Evolutionary conservation across 31 red algal species (phyloP).

Genomic region (Porphyra umbilicalis): DNA sequence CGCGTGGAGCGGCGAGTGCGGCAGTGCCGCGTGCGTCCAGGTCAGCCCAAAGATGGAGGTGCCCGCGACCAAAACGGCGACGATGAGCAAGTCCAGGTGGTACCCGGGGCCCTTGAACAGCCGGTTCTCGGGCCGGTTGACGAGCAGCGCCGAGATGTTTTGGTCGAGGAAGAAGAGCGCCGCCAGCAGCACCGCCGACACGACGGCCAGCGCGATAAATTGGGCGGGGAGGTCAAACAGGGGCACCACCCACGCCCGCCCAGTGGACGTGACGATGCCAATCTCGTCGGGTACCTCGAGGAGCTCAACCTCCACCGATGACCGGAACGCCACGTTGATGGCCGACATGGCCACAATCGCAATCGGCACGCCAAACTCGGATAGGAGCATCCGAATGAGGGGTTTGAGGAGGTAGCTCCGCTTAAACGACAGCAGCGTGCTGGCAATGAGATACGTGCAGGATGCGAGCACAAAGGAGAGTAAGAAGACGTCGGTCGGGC

Average conservation of each 20-base stretch:
- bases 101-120: constrained; percentile 83
- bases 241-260: constrained; percentile 80
- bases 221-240: constrained; percentile 50
- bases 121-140: constrained; percentile 82
- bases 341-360: constrained; percentile 35
- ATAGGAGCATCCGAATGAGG: constrained; percentile 63
- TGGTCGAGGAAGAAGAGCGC: constrained; percentile 92
- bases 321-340: constrained; percentile 51
- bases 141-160: constrained; percentile 79
- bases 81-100: constrained; percentile 67
- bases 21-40: constrained; percentile 82
- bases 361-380: constrained; percentile 82
- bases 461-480: constrained; percentile 65
- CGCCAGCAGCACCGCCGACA: constrained; percentile 67
- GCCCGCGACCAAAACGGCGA: constrained; percentile 57
- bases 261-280: constrained; percentile 74
- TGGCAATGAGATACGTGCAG: constrained; percentile 66
- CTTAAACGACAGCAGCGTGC: constrained; percentile 38
- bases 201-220: constrained; percentile 82
- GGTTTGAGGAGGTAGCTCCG: constrained; percentile 70
- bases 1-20: constrained; percentile 87
- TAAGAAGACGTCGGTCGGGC: constrained; percentile 61
- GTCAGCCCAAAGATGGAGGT: constrained; percentile 85
- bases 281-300: constrained; percentile 62
- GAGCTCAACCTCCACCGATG: constrained; percentile 40